Evolutionary conservation across 139 green algal genomes (phyloP).

Genomic region (Chlorella sp.): DNA sequence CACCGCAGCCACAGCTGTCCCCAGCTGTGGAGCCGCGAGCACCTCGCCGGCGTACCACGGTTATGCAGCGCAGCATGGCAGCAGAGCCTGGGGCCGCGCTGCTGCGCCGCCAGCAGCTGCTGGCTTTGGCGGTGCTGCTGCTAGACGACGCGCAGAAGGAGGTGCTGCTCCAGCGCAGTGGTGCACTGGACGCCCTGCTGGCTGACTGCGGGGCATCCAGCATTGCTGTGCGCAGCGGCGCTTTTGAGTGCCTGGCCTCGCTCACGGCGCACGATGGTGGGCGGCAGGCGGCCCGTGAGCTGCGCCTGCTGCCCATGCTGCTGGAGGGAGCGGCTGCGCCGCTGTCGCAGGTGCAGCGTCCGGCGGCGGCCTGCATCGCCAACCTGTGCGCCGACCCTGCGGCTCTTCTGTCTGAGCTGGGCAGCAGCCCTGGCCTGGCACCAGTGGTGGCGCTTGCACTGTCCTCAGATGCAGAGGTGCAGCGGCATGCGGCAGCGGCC

Average conservation of each 20-base stretch:
- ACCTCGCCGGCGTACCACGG: conserved; percentile 1
- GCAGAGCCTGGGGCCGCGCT: neutral
- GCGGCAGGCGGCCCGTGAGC: conserved; percentile 25
- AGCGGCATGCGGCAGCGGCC: conserved; percentile 51
- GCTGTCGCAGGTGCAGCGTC: conserved; percentile 43
- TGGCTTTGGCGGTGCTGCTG: conserved; percentile 29
- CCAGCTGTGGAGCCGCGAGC: neutral
- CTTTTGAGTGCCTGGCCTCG: conserved; percentile 40
- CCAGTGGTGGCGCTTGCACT: conserved; percentile 50
- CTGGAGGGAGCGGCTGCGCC: conserved; percentile 35
- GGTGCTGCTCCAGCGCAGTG: neutral
- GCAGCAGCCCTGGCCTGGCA: conserved; percentile 42
- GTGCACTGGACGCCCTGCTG: conserved; percentile 16
- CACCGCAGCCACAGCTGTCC: neutral
- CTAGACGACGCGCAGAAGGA: conserved; percentile 34
- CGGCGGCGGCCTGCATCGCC: conserved; percentile 46
- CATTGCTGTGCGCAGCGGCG: conserved; percentile 32
- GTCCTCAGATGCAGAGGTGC: conserved; percentile 51
- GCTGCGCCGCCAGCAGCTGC: conserved; percentile 22
- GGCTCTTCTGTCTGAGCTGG: conserved; percentile 45
- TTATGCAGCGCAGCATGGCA: neutral
- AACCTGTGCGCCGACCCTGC: conserved; percentile 52
- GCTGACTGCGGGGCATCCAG: neutral
- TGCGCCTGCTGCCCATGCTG: conserved; percentile 16
- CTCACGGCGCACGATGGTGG: conserved; percentile 50